These are phyloP conservation scores for slime mould (Dictyostelium discoideum) DNA, from an alignment of 78 protist genomes.

Conservation along the genomic window DNA sequence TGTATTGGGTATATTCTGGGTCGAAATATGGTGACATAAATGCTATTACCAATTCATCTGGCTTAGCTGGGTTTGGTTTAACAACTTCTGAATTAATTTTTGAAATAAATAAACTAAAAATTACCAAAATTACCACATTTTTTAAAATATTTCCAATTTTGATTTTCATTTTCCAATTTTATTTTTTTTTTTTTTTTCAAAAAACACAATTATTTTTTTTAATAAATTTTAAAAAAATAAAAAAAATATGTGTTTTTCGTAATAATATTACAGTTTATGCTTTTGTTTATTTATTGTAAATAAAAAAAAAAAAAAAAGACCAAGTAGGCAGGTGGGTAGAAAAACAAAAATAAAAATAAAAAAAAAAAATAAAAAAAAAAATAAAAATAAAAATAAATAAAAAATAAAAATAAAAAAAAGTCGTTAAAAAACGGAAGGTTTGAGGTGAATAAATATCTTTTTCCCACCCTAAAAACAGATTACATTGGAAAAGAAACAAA, in stretches of 20 bases:
- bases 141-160: neutral
- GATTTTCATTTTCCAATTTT: neutral
- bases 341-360: neutral
- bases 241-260: neutral
- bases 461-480: no score
- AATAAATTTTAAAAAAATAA: neutral
- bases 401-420: no score
- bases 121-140: neutral
- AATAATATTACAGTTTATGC: neutral
- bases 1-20: conserved; percentile 24
- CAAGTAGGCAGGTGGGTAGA: neutral
- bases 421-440: no score
- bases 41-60: neutral
- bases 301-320: neutral
- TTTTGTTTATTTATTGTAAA: neutral
- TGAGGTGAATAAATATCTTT: no score
- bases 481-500: no score
- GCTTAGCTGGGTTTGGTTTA: neutral
- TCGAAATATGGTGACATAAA: conserved; percentile 13
- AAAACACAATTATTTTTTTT: neutral
- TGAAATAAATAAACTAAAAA: neutral
- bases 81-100: neutral
- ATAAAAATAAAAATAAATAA: no score
- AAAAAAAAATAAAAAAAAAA: neutral
- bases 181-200: neutral